These are phyloP conservation scores for Ogataea methanolica DNA, from an alignment of 805 yeast species.

Conservation along the genomic window DNA sequence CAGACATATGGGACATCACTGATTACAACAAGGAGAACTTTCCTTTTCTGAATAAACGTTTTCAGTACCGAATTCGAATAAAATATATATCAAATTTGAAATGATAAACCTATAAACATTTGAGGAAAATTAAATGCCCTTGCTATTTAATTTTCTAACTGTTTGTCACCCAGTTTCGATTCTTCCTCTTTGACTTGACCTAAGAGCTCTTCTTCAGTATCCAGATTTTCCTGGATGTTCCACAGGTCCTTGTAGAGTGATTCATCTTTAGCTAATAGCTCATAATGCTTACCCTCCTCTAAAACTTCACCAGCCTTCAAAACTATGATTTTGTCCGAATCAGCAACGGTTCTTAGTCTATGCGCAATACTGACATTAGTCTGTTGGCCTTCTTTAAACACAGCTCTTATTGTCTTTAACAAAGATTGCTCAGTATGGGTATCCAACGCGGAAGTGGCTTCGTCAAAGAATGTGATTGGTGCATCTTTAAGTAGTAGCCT, in stretches of 20 bases:
- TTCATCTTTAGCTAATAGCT: constrained; percentile 45
- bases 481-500: constrained; percentile 81
- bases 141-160: neutral
- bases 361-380: constrained; percentile 94
- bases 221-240: constrained; percentile 85
- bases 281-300: constrained; percentile 83
- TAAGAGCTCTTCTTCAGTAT: constrained; percentile 39
- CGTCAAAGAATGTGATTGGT: constrained; percentile 92
- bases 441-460: constrained; percentile 94
- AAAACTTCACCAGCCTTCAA: constrained; percentile 70
- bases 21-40: no score
- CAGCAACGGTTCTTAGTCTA: constrained; percentile 87
- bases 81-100: no score
- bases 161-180: neutral
- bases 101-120: no score
- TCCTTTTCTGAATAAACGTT: no score
- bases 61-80: no score
- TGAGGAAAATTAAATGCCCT: no score
- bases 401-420: constrained; percentile 63
- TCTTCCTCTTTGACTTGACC: constrained; percentile 30
- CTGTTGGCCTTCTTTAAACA: constrained; percentile 51
- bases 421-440: constrained; percentile 92
- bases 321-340: constrained; percentile 89
- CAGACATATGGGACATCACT: no score
- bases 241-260: constrained; percentile 80